Percentiles rank a stretch among this genome's conserved stretches.
Evolutionary conservation across 2,329 filamentous ascomycete genomes (phyloP).

Genomic region (Xylariaceae sp.): DNA sequence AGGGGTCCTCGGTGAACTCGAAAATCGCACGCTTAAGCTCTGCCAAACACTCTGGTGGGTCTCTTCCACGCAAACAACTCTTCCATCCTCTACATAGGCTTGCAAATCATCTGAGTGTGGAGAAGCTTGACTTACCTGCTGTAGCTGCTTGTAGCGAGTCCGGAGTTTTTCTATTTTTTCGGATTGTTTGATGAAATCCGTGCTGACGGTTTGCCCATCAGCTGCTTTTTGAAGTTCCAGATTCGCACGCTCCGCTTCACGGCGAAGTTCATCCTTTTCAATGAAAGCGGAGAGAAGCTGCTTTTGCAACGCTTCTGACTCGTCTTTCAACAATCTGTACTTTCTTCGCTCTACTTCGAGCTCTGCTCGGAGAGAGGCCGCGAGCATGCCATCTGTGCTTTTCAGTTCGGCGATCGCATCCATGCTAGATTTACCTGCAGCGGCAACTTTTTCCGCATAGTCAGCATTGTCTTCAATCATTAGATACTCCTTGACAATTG

Average conservation of each 20-base stretch:
- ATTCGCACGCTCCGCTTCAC: slow-evolving; percentile 45
- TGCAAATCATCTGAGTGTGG: slow-evolving; percentile 10
- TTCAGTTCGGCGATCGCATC: slow-evolving; percentile 55
- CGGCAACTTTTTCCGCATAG: slow-evolving; percentile 39
- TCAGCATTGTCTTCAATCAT: slow-evolving; percentile 25
- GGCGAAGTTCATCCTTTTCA: slow-evolving; percentile 55
- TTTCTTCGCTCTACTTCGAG: slow-evolving; percentile 51
- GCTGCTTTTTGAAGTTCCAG: slow-evolving; percentile 38
- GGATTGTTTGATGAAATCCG: slow-evolving; percentile 33
- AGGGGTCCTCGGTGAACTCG: slow-evolving; percentile 1
- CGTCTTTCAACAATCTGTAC: slow-evolving; percentile 43
- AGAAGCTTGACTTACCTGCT: slow-evolving; percentile 47
- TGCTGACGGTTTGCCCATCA: slow-evolving; percentile 30
- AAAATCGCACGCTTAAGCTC: slow-evolving; percentile 16
- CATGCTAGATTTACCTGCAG: slow-evolving; percentile 49
- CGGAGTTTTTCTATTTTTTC: slow-evolving; percentile 57
- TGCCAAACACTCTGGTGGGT: slow-evolving; percentile 27
- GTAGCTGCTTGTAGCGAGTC: slow-evolving; percentile 49
- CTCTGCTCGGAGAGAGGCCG: slow-evolving; percentile 53
- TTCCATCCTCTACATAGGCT: slow-evolving; percentile 16
- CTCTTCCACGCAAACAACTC: slow-evolving; percentile 20
- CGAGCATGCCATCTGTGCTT: slow-evolving; percentile 53
- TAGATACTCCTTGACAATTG: slow-evolving; percentile 25
- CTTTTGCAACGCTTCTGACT: slow-evolving; percentile 53
- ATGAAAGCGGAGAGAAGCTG: slow-evolving; percentile 57